Percentiles rank a stretch among this genome's conserved stretches.
These are phyloP conservation scores for Dendrostoma leiphaemia DNA, from an alignment of 2,329 filamentous ascomycete genomes.

Conservation along the genomic window DNA sequence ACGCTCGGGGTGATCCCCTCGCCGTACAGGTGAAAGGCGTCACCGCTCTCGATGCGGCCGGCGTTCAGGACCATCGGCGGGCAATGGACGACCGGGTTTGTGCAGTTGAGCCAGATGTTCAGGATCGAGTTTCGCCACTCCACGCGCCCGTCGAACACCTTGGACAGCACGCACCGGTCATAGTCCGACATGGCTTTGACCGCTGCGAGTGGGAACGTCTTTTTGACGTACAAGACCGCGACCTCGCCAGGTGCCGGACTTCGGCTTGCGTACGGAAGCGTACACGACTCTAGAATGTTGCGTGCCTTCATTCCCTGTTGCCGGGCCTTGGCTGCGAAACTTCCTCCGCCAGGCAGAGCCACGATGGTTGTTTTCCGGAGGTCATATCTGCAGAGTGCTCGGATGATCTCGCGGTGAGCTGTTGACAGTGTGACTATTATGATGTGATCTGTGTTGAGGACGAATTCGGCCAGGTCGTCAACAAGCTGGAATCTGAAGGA, in stretches of 20 bases:
- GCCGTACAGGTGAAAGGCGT: neutral
- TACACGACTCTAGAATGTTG: constrained; percentile 7
- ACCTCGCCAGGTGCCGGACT: neutral
- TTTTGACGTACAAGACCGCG: constrained; percentile 4
- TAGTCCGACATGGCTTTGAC: neutral
- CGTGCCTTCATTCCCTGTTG: neutral
- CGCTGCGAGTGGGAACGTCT: constrained; percentile 5
- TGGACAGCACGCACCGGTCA: neutral
- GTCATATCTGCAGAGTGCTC: neutral
- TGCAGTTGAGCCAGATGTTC: constrained; percentile 11
- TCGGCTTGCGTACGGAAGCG: constrained; percentile 1
- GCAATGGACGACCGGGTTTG: constrained; percentile 6
- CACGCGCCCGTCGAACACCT: neutral
- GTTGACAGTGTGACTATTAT: constrained; percentile 8
- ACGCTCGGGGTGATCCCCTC: constrained; percentile 6
- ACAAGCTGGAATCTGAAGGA: neutral
- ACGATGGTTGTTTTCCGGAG: constrained; percentile 2
- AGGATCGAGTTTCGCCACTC: constrained; percentile 5
- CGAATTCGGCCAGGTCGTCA: neutral
- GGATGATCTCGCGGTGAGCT: constrained; percentile 1
- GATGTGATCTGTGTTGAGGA: neutral
- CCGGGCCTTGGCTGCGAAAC: constrained; percentile 3
- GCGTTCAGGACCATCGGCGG: constrained; percentile 7
- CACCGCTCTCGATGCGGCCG: constrained; percentile 5
- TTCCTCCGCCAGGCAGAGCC: constrained; percentile 1